A percentile compares a stretch with the other conserved stretches of the same genome.
Conservation (phyloP, 108 stramenopile genomes). For the Epipyxis sp. region DNA sequence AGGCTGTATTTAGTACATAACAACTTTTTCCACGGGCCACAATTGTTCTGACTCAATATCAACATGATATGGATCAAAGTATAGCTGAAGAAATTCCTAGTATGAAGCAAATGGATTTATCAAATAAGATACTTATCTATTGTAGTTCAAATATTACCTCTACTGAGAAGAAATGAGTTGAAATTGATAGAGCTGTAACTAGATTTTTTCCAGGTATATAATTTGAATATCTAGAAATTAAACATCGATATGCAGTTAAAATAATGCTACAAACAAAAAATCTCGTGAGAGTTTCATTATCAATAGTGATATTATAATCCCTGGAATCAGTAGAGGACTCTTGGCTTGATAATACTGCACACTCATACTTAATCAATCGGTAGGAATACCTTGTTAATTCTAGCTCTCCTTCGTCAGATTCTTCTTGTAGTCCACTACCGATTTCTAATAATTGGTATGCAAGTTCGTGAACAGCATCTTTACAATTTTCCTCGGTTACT, state of each 20-base stretch:
- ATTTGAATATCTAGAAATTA: constrained; percentile 15
- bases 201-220: constrained; percentile 20
- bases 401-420: constrained; percentile 10
- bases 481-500: constrained; percentile 6
- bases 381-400: constrained; percentile 8
- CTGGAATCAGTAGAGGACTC: too few relatives aligned
- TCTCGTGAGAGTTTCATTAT: too few relatives aligned
- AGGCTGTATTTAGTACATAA: constrained; percentile 21
- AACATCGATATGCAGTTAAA: too few relatives aligned
- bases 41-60: background rate
- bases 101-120: background rate
- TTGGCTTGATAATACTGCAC: background rate
- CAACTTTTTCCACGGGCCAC: constrained; percentile 19
- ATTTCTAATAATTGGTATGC: background rate
- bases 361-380: background rate
- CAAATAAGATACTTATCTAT: background rate
- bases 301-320: too few relatives aligned
- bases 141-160: background rate
- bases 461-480: constrained; percentile 7
- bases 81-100: constrained; percentile 13
- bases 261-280: too few relatives aligned
- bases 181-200: background rate
- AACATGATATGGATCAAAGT: constrained; percentile 23
- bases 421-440: background rate
- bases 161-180: constrained; percentile 3